A percentile compares a stretch with the other conserved stretches of the same genome.
Evolutionary conservation across 1,139 yeast species (phyloP).

Genomic region (Magnusiomyces ingens): DNA sequence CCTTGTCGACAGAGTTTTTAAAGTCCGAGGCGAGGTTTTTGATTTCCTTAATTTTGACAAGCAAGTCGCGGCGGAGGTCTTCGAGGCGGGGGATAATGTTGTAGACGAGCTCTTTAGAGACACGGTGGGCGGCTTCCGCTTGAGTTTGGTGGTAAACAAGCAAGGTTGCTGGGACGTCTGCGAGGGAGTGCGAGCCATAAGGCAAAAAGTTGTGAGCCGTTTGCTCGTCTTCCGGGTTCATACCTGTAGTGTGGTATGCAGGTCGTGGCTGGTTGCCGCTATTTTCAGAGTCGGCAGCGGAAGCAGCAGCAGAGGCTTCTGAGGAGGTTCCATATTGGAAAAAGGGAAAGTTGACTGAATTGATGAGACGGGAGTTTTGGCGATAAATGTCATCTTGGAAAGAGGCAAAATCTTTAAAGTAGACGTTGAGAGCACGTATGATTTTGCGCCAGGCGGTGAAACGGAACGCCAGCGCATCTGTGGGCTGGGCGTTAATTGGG

Average conservation of each 20-base stretch:
- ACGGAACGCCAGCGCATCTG: conserved; percentile 76
- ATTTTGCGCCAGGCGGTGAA: conserved; percentile 83
- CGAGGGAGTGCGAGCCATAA: conserved; percentile 72
- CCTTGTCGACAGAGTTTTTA: conserved; percentile 64
- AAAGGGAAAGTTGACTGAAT: conserved; percentile 60
- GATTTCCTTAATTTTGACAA: conserved; percentile 82
- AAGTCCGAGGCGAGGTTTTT: conserved; percentile 76
- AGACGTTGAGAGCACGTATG: conserved; percentile 64
- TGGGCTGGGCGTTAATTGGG: conserved; percentile 62
- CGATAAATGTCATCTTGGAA: conserved; percentile 84
- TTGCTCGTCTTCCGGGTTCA: conserved; percentile 18
- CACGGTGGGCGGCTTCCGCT: conserved; percentile 57
- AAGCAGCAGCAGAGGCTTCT: conserved; percentile 16
- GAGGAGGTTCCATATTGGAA: conserved; percentile 31
- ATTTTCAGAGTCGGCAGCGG: conserved; percentile 14
- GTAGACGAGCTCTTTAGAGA: conserved; percentile 63
- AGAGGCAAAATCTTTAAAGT: conserved; percentile 70
- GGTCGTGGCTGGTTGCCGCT: conserved; percentile 10
- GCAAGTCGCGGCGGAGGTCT: conserved; percentile 72
- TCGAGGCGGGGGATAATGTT: conserved; percentile 78
- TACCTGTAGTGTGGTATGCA: conserved; percentile 12
- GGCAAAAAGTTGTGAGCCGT: conserved; percentile 56
- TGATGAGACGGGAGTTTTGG: conserved; percentile 74
- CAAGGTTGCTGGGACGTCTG: conserved; percentile 71
- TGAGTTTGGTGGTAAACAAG: conserved; percentile 68